Conservation (phyloP, 2,329 filamentous ascomycete genomes). For the Lasiodiplodia citricola region DNA sequence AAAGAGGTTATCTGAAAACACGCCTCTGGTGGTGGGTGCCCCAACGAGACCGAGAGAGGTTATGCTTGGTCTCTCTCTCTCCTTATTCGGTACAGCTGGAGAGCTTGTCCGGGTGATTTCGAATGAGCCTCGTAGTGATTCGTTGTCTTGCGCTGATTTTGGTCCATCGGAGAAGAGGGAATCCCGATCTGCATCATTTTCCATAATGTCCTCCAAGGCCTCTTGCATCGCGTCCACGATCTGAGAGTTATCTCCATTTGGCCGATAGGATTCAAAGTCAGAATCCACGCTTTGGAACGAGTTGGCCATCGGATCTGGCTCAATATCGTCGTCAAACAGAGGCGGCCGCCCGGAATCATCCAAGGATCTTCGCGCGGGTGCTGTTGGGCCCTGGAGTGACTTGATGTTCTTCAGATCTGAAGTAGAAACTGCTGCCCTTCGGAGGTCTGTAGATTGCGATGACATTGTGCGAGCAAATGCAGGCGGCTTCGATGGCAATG, state of each 20-base stretch:
- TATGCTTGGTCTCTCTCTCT: conserved; percentile 76
- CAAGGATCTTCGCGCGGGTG: conserved; percentile 68
- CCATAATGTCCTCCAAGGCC: conserved; percentile 90
- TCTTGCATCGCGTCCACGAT: conserved; percentile 93
- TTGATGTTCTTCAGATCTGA: conserved; percentile 61
- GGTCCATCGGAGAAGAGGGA: conserved; percentile 68
- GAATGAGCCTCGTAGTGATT: conserved; percentile 66
- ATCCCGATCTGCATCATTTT: conserved; percentile 69
- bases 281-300: conserved; percentile 83
- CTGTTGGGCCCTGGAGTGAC: conserved; percentile 51
- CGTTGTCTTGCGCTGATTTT: conserved; percentile 61
- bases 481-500: conserved; percentile 41
- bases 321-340: conserved; percentile 83
- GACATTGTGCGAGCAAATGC: conserved; percentile 54
- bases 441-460: conserved; percentile 57
- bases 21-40: conserved; percentile 82
- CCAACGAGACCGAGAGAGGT: conserved; percentile 91
- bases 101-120: conserved; percentile 58
- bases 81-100: conserved; percentile 50
- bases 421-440: conserved; percentile 65
- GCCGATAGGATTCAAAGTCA: conserved; percentile 59
- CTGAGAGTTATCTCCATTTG: conserved; percentile 69
- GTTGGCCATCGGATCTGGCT: conserved; percentile 73
- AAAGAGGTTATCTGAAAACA: conserved; percentile 93
- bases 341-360: conserved; percentile 66